A percentile compares a stretch with the other conserved stretches of the same genome.
Conservation (phyloP, 495 filamentous ascomycete genomes). For the Elasticomyces elasticus region DNA sequence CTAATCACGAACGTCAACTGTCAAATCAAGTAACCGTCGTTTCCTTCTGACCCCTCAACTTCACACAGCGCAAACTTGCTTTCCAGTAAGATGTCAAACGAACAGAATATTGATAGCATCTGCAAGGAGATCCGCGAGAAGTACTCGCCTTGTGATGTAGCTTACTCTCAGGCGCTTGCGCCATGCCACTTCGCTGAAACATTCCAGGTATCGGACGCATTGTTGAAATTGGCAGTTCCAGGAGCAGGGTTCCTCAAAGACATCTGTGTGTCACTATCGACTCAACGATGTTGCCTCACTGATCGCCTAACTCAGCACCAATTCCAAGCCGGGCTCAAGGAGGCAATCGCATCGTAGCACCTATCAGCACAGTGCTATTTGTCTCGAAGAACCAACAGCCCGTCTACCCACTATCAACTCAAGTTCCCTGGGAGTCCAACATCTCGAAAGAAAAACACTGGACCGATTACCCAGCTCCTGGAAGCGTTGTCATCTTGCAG, state of each 20-base stretch:
- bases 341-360: conserved; percentile 36
- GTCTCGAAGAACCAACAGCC: conserved; percentile 35
- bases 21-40: no score
- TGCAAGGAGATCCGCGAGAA: conserved; percentile 7
- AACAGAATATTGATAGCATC: neutral
- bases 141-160: conserved; percentile 14
- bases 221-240: conserved; percentile 29
- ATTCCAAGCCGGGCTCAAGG: conserved; percentile 2
- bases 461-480: conserved; percentile 45
- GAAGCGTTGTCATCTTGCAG: conserved; percentile 48
- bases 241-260: conserved; percentile 47
- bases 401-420: neutral
- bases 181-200: neutral
- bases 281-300: no score
- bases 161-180: neutral
- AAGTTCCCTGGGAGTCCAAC: conserved; percentile 32
- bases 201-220: conserved; percentile 28
- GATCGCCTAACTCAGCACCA: conserved; percentile 6
- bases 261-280: conserved; percentile 41
- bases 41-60: no score
- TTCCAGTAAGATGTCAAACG: neutral
- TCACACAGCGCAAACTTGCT: neutral
- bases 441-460: conserved; percentile 44
- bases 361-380: conserved; percentile 56
- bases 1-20: no score